Evolutionary conservation across 2,329 filamentous ascomycete genomes (phyloP), one percentile per base, ranked within the genome.

Genomic region (Colletotrichum salicis): DNA sequence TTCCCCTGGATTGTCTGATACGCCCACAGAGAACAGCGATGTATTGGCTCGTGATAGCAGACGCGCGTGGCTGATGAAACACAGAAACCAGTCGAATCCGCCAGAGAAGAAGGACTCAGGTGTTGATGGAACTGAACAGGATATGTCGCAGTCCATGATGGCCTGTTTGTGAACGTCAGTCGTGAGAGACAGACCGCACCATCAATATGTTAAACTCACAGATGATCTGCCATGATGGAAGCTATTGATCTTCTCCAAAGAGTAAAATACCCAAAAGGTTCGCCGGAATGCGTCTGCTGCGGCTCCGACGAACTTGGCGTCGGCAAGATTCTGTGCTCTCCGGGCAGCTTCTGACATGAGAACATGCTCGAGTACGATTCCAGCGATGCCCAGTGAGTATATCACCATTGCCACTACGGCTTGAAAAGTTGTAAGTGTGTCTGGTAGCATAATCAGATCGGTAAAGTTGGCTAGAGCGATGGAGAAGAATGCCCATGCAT

Each of bases 261-360:
- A 75, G 63, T 84, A 84, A 19, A 84, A 76, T 0, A 82, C 79
- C 82, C 82, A 85, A 63, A 84, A 85, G 0, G 79, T 79, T 52
- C 77, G 76, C 33, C 78, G 76, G n/a, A 78, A 80, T 1, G 71
- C 64, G 7, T 70, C n/a, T 8, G 64, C 66, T 1, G 71, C 65
- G 4, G 60, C 58, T 10, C 71, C 75, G 3, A 67, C 48, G n/a
- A 77, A 67, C n/a, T 72, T 76, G 8, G 70, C 71, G 10, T 74
- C 73, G 1, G 76, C 73, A 0, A 80, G 74, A 41, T 76, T 79
- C 70, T 80, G 79, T 1, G 79, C 79, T 12, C 79, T 74, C 7
- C 79, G 74, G 2, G 77, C 72, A 0, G 77, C 79, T 64, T 81
- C 79, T 0, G 76, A 76, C n/a, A 80, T 69, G 24, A 81, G 74